phyloP scores from a whole-genome alignment of 768 basidiomycete genomes.

The Leccinellum rugosiceps region DNA sequence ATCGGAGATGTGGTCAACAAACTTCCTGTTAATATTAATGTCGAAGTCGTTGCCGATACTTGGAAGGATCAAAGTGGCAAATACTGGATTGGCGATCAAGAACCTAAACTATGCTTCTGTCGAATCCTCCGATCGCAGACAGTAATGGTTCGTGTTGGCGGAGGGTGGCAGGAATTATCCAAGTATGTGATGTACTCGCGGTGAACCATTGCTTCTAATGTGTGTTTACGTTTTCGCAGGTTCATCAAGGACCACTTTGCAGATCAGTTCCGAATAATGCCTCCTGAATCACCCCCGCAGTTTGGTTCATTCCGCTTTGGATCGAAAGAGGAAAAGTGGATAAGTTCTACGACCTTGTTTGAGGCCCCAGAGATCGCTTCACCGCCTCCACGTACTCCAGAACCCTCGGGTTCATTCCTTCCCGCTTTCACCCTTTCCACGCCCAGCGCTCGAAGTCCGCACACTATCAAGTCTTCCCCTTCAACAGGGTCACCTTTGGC shows the following conservation, averaged over 20 bases:
- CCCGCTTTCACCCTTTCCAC: slow-evolving; percentile 65
- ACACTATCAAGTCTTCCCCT: slow-evolving; percentile 49
- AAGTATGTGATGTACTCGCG: slow-evolving; percentile 51
- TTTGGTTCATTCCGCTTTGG: slow-evolving; percentile 38
- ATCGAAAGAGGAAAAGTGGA: slow-evolving; percentile 73
- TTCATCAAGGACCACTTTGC: slow-evolving; percentile 88
- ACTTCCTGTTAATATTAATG: slow-evolving; percentile 78
- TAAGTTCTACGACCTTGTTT: slow-evolving; percentile 70
- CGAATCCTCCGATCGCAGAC: slow-evolving; percentile 87
- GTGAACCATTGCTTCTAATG: background rate
- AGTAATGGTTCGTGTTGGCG: slow-evolving; percentile 95
- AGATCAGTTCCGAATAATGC: slow-evolving; percentile 71
- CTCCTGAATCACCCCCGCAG: slow-evolving; percentile 56
- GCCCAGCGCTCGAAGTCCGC: slow-evolving; percentile 44
- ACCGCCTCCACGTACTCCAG: slow-evolving; percentile 59
- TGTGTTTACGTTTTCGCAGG: slow-evolving; percentile 37
- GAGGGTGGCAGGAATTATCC: slow-evolving; percentile 90
- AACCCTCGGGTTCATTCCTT: slow-evolving; percentile 52
- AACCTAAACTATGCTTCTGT: slow-evolving; percentile 88
- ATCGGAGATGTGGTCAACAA: slow-evolving; percentile 91
- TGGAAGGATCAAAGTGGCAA: slow-evolving; percentile 95
- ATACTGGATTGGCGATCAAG: slow-evolving; percentile 94
- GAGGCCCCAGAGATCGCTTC: slow-evolving; percentile 49
- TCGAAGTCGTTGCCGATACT: slow-evolving; percentile 76
- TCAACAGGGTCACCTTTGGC: slow-evolving; percentile 71